Evolutionary conservation across 768 basidiomycete genomes (phyloP).

Genomic region (Astraeus odoratus): DNA sequence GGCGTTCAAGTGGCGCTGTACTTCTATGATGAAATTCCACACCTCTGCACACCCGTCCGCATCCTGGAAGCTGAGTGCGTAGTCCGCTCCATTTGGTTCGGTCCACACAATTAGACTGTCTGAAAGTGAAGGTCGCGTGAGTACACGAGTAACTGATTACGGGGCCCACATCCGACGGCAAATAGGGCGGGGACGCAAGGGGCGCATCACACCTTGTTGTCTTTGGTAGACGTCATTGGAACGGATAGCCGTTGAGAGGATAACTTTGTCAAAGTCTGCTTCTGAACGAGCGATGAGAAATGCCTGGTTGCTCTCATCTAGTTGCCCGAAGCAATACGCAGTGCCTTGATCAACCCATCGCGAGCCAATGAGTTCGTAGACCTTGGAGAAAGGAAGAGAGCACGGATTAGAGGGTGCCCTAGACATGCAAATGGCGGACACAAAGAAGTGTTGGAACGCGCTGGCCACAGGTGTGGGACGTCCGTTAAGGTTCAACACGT

Average conservation of each 20-base stretch:
- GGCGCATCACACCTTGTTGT: conserved; percentile 64
- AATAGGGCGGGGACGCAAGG: conserved; percentile 3
- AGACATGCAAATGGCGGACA: conserved; percentile 21
- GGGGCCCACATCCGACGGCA: not conserved
- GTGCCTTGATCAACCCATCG: conserved; percentile 97
- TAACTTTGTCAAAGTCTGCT: conserved; percentile 59
- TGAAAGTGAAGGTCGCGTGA: conserved; percentile 26
- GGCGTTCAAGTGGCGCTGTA: conserved; percentile 75
- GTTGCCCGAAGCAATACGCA: conserved; percentile 90
- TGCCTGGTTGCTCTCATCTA: conserved; percentile 69
- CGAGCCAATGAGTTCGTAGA: conserved; percentile 88
- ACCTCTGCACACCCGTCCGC: conserved; percentile 92
- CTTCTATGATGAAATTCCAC: conserved; percentile 94
- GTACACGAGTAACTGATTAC: conserved; percentile 6
- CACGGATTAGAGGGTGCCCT: conserved; percentile 24
- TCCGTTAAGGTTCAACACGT: conserved; percentile 14
- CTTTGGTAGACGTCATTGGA: conserved; percentile 81
- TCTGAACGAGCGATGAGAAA: conserved; percentile 82
- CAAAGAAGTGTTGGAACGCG: conserved; percentile 15
- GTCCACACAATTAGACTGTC: conserved; percentile 99
- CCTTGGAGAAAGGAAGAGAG: conserved; percentile 42
- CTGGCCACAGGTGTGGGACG: conserved; percentile 8
- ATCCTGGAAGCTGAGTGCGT: conserved; percentile 96
- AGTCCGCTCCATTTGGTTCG: conserved; percentile 89
- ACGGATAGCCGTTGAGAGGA: conserved; percentile 76